Evolutionary conservation across 202 grass and related monocot genomes (phyloP), one percentile per base, ranked within the genome.

Genomic region (Carex arenaria): DNA sequence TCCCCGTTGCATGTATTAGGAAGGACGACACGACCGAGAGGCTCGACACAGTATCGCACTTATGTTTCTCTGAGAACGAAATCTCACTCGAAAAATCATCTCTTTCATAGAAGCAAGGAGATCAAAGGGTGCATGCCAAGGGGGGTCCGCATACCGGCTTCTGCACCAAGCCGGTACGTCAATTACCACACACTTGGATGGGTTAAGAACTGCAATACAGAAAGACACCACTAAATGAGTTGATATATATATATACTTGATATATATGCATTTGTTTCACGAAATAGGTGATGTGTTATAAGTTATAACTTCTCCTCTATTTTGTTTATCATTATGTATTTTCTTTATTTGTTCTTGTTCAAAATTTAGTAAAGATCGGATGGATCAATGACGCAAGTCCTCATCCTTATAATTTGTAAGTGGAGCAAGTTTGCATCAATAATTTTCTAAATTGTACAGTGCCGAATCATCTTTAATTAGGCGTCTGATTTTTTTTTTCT

Each of bases 121-220:
- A 83, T 85, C 5, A 86, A 83, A 0, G 94, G 88, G 4, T 97
- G 94, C 87, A 91, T 94, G 92, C 94, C 92, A 1, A 84, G 92
- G 61, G 88, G 76, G 10, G 74, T 67, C 68, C 87, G 62, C 20
- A 69, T 85, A 72, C 94, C 94, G 23, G 90, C 92, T 28, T 97
- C 94, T 9, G 92, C 90, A 34, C 94, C 94, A 1, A 97, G 94
- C 85, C 90, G 94, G 52, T 97, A 94, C 4, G 78, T 80, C 78
- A 94, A 97, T 73, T 94, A 94, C 68, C 81, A 94, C 62, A 90
- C 89, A 4, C 92, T 94, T 36, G 85, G 93, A 42, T 85, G 88
- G n/a, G 85, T 87, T 40, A 7, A 56, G 31, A 7, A 56, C 22
- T 97, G 92, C 72, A 79, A 20, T 38, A 68, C 43, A 22, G 12